Base-by-base conservation (phyloP, 192 early-diverging fungal species). In the Dimargaris xerosporica region DNA sequence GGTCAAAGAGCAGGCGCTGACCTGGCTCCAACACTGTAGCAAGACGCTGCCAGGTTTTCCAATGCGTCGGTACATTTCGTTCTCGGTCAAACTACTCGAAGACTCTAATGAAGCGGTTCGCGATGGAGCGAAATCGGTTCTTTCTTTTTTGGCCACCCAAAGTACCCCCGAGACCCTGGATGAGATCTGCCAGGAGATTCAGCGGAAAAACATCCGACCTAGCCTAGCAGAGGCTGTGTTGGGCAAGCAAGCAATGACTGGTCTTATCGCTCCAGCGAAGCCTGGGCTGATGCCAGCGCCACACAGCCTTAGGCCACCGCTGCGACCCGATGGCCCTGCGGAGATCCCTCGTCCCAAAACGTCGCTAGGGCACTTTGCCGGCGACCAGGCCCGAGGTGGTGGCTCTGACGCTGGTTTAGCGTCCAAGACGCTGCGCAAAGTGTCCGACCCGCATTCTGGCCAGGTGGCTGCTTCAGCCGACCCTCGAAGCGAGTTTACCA, bases 151-250 rank as follows among this genome's bases (percentile, higher is more conserved):
- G 2, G 34, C 31, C 15, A 41, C 2, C 26, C 13, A 10, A 13
- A 41, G 56, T 29, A 41, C 29, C 31, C 56, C 56, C 16, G 56
- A 42, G 16, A 59, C 56, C 29, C 39, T 59, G 29, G 41, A 59
- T 16, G 56, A 59, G 41, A 59, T 59, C 29, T 28, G 29, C 16
- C 16, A 11, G 3, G 56, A 59, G 41, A 15, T 59, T 16, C 30
- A 29, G 17, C 26, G 31, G 41, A 28, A 17, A 39, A 42, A 42
- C 5, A 23, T 59, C 10, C 56, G 56, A 19, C 12, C 10, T 5
- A 59, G 56, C 56, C 56, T 59, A 34, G 56, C 23, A 7, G 56
- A 59, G 34, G 56, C 56, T 23, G 56, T 59, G 5, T 29, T 59
- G 56, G 56, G 56, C 15, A 59, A 59, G 23, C 21, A 54, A 15